phyloP scores from a whole-genome alignment of 179 eudicot genomes.

The Spinacia oleracea region DNA sequence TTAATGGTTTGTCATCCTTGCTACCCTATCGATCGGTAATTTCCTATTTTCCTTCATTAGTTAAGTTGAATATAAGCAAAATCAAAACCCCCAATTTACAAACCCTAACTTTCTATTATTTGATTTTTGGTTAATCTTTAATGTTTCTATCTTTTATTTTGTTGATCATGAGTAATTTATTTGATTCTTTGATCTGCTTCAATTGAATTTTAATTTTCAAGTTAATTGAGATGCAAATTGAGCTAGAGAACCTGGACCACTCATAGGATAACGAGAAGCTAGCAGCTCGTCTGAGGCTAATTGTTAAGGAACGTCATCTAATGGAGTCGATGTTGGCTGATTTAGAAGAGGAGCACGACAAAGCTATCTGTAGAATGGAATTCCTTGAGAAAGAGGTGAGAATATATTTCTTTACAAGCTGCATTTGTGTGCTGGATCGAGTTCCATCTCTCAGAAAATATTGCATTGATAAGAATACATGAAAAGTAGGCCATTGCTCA shows the following conservation, averaged over 20 bases:
- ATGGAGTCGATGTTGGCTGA: constrained; percentile 65
- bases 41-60: no score
- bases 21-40: no score
- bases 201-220: no score
- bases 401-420: background rate
- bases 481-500: background rate
- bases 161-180: no score
- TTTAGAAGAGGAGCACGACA: constrained; percentile 79
- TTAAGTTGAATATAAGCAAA: no score
- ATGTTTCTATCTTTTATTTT: no score
- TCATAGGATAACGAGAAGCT: constrained; percentile 57
- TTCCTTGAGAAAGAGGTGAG: constrained; percentile 65
- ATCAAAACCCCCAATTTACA: no score
- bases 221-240: constrained; percentile 60
- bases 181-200: no score
- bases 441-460: background rate
- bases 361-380: constrained; percentile 65
- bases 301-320: constrained; percentile 49
- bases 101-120: no score
- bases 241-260: constrained; percentile 54
- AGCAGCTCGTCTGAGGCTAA: constrained; percentile 41
- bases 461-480: background rate
- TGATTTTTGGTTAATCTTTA: no score
- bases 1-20: no score
- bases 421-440: background rate